Evolutionary conservation across 352 stramenopile genomes (phyloP), one percentile per base, ranked within the genome.

Genomic region (Pythium dissotocum): DNA sequence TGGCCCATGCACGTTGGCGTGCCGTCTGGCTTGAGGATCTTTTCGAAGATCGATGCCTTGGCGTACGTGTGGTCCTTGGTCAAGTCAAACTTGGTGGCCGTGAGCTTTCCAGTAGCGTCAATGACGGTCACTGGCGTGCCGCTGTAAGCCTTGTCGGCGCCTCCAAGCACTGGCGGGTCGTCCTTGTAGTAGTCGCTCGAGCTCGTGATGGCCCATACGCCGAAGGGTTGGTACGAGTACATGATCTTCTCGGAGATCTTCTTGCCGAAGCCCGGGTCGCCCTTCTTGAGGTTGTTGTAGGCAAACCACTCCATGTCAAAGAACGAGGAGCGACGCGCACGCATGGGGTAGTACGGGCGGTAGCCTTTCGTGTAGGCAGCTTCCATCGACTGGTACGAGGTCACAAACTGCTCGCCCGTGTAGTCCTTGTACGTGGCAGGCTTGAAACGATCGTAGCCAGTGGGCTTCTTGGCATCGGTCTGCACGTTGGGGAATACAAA

Each of bases 261-360:
- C 21, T 44, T 76, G n/a, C 79, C 82, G 14, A 95, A 76, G 1
- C 85, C 44, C 1, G 24, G 83, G 0, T 75, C 63, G 4, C 70
- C 64, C 14, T 72, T 77, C 14, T 84, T 67, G 4, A 56, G 74
- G n/a, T 79, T 83, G 53, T 90, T 73, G 63, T 80, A 97, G 40
- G 28, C 28, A 30, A 97, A 83, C 89, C 89, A 98, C 8, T 88
- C 77, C 61, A 73, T 87, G 65, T 97, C 75, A 74, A 96, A 98
- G 70, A 97, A 98, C 1, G 86, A 88, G n/a, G 88, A 96, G n/a
- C 85, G 86, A 28, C 88, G 86, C 8, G 78, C 70, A 30, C 75
- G 69, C 67, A 95, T 90, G 3, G 93, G 93, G 24, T 97, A 93
- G 77, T 97, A 98, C 44, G 89, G 85, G 49, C 76, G 91, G 69